Evolutionary conservation across 2,329 filamentous ascomycete species (phyloP), one percentile per base, ranked within the genome.

Genomic region (Fusarium praegraminearum): DNA sequence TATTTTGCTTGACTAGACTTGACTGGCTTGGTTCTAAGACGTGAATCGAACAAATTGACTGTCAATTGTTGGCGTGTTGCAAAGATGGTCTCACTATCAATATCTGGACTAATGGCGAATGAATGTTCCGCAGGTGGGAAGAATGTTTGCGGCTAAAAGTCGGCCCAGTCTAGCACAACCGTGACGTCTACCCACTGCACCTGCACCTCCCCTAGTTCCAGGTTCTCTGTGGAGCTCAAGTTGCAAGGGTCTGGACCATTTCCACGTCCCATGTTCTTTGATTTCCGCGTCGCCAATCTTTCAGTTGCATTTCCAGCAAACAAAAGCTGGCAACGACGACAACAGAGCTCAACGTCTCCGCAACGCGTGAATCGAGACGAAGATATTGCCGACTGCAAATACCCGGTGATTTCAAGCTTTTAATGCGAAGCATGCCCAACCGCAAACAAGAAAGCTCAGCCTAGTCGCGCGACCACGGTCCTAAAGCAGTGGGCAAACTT

Each of bases 381-480:
- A 38, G 22, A n/a, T 33, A 57, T 26, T 40, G 51, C 44, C 60
- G 56, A 71, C 26, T 46, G 24, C 30, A 24, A 47, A 57, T 20
- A 18, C 51, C 64, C n/a, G 43, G 41, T 54, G 52, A 65, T 62
- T 49, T 30, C 61, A 51, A 57, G 65, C 47, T 43, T 71, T 73
- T 70, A 61, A 70, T 70, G 62, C 65, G 65, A 76, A 77, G 75
- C 66, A 78, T 78, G 76, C 59, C 33, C 60, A 72, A 59, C 67
- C 65, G 65, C 71, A 67, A 50, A 67, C 66, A 61, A 64, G 70
- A 64, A 75, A 75, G 68, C 74, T 73, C 65, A 73, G 73, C 73
- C 70, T 69, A 75, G 75, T 78, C 73, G 76, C 76, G 75, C 74
- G 74, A 75, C 65, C 70, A 75, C 66, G 44, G 56, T 69, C 52